A percentile compares a stretch with the other conserved stretches of the same genome.
These are phyloP conservation scores for Ophiocordyceps sinensis DNA, from an alignment of 2,329 filamentous ascomycete species.

Conservation along the genomic window DNA sequence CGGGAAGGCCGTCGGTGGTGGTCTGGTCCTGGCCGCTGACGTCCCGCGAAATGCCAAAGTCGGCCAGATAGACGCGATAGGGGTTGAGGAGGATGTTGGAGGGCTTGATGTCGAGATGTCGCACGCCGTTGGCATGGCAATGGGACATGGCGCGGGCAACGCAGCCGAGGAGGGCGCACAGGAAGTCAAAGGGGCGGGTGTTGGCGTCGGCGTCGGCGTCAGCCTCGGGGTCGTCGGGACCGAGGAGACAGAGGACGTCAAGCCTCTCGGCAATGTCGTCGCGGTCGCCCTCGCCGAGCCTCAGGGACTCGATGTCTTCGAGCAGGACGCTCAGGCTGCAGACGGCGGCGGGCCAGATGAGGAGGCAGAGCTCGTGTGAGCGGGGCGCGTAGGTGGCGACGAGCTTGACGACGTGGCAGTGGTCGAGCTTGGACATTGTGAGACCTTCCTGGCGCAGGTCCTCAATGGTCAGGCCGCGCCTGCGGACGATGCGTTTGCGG, in stretches of 20 bases:
- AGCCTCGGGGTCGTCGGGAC: slow-evolving; percentile 20
- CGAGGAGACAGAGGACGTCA: slow-evolving; percentile 21
- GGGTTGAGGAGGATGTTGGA: slow-evolving; percentile 31
- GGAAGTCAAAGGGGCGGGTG: slow-evolving; percentile 21
- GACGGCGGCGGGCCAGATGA: slow-evolving; percentile 32
- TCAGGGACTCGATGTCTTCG: slow-evolving; percentile 26
- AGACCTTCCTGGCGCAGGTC: slow-evolving; percentile 28
- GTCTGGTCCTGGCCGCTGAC: slow-evolving; percentile 29
- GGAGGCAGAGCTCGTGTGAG: slow-evolving; percentile 25
- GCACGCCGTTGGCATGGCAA: slow-evolving; percentile 25
- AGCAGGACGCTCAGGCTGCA: slow-evolving; percentile 29
- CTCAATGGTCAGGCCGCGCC: slow-evolving; percentile 23
- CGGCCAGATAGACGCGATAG: slow-evolving; percentile 30
- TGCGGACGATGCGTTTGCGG: slow-evolving; percentile 25
- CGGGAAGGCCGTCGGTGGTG: slow-evolving; percentile 24
- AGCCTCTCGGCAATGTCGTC: slow-evolving; percentile 26
- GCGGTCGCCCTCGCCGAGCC: slow-evolving; percentile 21
- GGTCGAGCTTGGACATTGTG: slow-evolving; percentile 31
- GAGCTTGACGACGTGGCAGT: slow-evolving; percentile 32
- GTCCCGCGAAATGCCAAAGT: slow-evolving; percentile 34
- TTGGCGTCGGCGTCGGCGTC: not conserved
- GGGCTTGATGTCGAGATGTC: slow-evolving; percentile 33
- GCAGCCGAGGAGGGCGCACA: slow-evolving; percentile 28
- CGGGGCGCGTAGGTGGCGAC: slow-evolving; percentile 30
- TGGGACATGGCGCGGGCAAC: slow-evolving; percentile 27